Conservation (phyloP, 192 early-diverging fungal genomes). For the Gonapodya sp. region DNA sequence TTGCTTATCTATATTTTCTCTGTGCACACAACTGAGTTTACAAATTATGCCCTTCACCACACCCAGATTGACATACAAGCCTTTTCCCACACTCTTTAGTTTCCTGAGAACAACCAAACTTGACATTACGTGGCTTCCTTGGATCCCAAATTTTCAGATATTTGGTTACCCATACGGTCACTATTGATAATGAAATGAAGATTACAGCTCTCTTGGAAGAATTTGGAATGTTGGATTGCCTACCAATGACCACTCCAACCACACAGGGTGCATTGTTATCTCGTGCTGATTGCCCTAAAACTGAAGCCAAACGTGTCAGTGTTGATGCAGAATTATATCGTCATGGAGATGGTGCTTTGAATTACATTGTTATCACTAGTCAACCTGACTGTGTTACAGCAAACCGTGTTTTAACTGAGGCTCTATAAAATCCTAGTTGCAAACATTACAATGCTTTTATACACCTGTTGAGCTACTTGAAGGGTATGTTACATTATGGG, state of each 20-base stretch:
- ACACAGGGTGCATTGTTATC: background rate
- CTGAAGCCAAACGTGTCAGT: background rate
- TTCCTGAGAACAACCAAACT: no score
- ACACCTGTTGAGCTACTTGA: slow-evolving; percentile 14
- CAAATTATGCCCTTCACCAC: no score
- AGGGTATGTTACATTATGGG: slow-evolving; percentile 17
- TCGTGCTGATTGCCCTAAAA: background rate
- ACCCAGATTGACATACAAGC: no score
- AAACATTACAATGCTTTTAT: slow-evolving; percentile 8
- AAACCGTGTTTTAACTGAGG: background rate
- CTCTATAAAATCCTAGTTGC: background rate
- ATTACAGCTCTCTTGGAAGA: background rate
- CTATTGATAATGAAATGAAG: background rate
- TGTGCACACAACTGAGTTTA: no score
- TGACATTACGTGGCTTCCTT: no score
- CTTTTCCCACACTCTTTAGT: no score
- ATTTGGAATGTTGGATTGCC: background rate
- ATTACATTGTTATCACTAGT: background rate
- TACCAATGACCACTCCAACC: background rate
- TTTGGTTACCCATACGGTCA: background rate
- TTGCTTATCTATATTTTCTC: no score
- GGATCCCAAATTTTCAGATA: no score
- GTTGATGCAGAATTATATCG: background rate
- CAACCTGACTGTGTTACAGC: no score
- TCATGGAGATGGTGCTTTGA: background rate